These are phyloP conservation scores for Chamaecyparis obtusa DNA, from an alignment of 75 land plant genomes.

Conservation along the genomic window DNA sequence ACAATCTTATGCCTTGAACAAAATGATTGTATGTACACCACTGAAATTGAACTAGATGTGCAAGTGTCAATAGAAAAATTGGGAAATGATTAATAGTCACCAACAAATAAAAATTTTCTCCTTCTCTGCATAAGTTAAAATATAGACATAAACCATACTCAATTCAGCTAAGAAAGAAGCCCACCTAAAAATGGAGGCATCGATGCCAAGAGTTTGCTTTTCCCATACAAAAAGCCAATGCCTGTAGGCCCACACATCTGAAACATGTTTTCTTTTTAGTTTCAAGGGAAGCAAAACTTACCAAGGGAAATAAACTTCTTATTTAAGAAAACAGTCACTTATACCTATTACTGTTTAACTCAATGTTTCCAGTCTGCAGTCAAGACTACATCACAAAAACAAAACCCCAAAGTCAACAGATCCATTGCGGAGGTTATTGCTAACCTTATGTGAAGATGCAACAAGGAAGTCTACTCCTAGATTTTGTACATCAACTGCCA, in stretches of 20 bases:
- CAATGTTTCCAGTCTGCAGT: not conserved
- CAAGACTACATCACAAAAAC: not conserved
- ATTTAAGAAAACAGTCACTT: not conserved
- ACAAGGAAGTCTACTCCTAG: slow-evolving; percentile 89
- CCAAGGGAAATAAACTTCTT: not conserved
- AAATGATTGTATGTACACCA: not conserved
- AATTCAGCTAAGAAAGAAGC: slow-evolving; percentile 8
- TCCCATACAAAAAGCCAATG: slow-evolving; percentile 86
- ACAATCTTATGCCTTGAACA: not conserved
- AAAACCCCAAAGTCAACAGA: slow-evolving; percentile 2
- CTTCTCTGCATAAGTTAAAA: not conserved
- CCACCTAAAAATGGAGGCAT: slow-evolving; percentile 96
- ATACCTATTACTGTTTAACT: not conserved
- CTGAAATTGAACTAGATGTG: not conserved
- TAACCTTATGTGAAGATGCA: slow-evolving; percentile 96
- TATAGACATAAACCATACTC: not conserved
- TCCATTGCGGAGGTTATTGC: not conserved
- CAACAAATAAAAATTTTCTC: not conserved
- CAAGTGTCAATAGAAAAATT: not conserved
- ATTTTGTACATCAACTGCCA: slow-evolving; percentile 83
- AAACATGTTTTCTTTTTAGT: slow-evolving; percentile 39
- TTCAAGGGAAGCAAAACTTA: not conserved
- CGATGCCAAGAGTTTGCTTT: slow-evolving; percentile 49
- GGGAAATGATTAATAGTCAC: not conserved
- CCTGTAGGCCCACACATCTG: slow-evolving; percentile 99